phyloP scores from a whole-genome alignment of 2,329 filamentous ascomycete genomes.

The Sphaceloma murrayae region DNA sequence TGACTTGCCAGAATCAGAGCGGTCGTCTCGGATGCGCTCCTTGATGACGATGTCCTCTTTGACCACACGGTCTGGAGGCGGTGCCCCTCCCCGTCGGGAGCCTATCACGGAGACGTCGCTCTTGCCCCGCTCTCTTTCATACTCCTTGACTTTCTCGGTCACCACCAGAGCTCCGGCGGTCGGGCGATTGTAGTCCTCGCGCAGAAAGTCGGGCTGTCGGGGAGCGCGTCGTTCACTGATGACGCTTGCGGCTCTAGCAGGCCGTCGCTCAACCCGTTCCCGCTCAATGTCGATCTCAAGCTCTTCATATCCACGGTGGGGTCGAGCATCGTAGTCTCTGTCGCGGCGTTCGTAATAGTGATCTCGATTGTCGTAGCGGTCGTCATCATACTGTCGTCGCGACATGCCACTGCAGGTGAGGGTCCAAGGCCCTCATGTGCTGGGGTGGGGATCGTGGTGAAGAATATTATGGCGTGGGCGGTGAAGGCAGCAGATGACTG shows the following conservation, averaged over 20 bases:
- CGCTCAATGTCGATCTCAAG: constrained; percentile 41
- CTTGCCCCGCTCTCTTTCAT: constrained; percentile 13
- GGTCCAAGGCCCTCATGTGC: constrained; percentile 9
- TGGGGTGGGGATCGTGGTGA: background rate
- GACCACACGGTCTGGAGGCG: constrained; percentile 29
- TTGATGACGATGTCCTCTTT: constrained; percentile 35
- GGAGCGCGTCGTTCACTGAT: constrained; percentile 28
- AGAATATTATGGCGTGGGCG: constrained; percentile 11
- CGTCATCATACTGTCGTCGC: constrained; percentile 37
- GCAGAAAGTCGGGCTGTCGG: constrained; percentile 41
- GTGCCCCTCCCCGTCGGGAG: constrained; percentile 17
- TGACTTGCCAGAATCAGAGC: constrained; percentile 8
- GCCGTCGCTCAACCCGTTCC: constrained; percentile 24
- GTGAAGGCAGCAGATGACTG: constrained; percentile 15
- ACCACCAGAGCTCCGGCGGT: constrained; percentile 38
- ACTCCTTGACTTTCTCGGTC: constrained; percentile 33
- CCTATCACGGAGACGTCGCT: constrained; percentile 16
- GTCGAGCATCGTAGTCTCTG: constrained; percentile 31
- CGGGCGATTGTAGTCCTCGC: constrained; percentile 41
- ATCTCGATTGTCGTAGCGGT: constrained; percentile 38
- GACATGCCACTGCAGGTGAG: constrained; percentile 29
- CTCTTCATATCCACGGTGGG: constrained; percentile 42
- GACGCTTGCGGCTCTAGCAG: constrained; percentile 24
- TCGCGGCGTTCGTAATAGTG: constrained; percentile 42
- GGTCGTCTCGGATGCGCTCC: constrained; percentile 21